Evolutionary conservation across 352 stramenopile genomes (phyloP).

Genomic region (Pythium brachiatum): DNA sequence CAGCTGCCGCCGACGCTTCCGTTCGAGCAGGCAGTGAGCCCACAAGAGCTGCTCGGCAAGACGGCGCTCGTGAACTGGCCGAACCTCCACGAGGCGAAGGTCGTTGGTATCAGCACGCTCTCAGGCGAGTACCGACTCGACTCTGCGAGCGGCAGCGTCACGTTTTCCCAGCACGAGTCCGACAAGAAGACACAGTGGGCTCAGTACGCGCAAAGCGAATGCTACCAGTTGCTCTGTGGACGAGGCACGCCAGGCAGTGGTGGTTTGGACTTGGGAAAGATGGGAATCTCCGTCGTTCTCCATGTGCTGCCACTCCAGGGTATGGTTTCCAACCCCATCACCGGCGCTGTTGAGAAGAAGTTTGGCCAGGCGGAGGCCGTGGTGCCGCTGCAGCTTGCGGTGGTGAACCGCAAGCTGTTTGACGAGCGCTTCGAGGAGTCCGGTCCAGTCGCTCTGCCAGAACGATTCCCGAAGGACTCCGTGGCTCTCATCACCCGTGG

Average conservation of each 20-base stretch:
- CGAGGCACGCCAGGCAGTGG: slow-evolving; percentile 83
- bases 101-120: slow-evolving; percentile 74
- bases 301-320: slow-evolving; percentile 88
- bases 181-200: slow-evolving; percentile 68
- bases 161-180: slow-evolving; percentile 42
- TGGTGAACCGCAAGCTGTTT: slow-evolving; percentile 89
- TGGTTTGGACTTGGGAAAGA: slow-evolving; percentile 91
- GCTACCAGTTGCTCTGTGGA: slow-evolving; percentile 69
- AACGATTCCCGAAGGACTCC: slow-evolving; percentile 89
- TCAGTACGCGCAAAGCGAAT: slow-evolving; percentile 63
- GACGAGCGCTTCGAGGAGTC: slow-evolving; percentile 94
- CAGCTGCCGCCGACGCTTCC: slow-evolving; percentile 36
- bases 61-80: slow-evolving; percentile 97
- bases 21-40: slow-evolving; percentile 25
- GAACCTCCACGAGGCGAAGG: slow-evolving; percentile 95
- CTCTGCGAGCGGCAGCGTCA: slow-evolving; percentile 20
- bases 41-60: slow-evolving; percentile 47
- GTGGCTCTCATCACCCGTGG: slow-evolving; percentile 88
- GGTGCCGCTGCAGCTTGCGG: slow-evolving; percentile 95
- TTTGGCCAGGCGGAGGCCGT: slow-evolving; percentile 95
- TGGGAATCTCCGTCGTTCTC: slow-evolving; percentile 57
- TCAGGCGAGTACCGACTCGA: slow-evolving; percentile 61
- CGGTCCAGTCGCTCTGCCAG: slow-evolving; percentile 67
- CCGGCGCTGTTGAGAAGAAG: slow-evolving; percentile 93
- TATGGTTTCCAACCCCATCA: slow-evolving; percentile 94